phyloP scores from a whole-genome alignment of 106 monocot species.

The Apostasia ramifera region DNA sequence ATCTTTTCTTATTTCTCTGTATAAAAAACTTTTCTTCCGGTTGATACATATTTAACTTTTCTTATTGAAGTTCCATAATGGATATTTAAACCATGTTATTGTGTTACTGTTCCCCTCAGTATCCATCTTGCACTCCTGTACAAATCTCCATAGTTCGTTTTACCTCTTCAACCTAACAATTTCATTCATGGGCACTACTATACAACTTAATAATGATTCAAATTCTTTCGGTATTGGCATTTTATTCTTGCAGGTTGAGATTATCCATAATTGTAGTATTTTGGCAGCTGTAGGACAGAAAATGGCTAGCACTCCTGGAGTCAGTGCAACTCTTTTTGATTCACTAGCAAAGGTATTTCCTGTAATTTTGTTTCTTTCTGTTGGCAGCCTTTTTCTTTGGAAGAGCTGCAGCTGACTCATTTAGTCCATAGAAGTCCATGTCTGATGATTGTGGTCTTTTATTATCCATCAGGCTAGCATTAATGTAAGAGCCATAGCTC shows the following conservation, averaged over 20 bases:
- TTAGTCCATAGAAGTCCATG: background rate
- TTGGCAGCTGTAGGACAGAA: conserved; percentile 93
- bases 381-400: background rate
- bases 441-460: conserved; percentile 7
- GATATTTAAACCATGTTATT: no score
- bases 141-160: no score
- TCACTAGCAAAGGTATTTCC: conserved; percentile 83
- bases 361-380: background rate
- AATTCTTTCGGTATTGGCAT: no score
- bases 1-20: no score
- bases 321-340: conserved; percentile 99
- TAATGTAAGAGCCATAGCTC: conserved; percentile 96
- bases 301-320: conserved; percentile 99
- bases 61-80: no score
- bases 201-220: no score
- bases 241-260: conserved; percentile 56
- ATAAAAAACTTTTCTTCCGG: no score
- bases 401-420: background rate
- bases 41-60: no score
- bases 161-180: no score
- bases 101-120: no score
- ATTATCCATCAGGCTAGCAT: conserved; percentile 64
- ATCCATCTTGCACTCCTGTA: no score
- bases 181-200: no score
- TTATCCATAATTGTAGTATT: conserved; percentile 86